These are phyloP conservation scores for Drosera spatulata DNA, from an alignment of 179 eudicot genomes.

Conservation along the genomic window DNA sequence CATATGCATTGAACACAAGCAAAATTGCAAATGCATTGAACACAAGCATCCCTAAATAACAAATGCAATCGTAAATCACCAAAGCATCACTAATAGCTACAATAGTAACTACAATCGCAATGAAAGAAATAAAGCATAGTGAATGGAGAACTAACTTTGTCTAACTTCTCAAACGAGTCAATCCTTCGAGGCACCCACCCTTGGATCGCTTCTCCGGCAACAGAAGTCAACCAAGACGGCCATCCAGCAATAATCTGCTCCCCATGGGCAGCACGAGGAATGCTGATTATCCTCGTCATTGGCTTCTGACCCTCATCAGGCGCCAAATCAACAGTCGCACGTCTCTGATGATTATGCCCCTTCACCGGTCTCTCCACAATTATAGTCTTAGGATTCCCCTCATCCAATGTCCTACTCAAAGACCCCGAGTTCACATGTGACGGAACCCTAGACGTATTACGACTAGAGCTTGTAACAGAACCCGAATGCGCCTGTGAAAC, in stretches of 20 bases:
- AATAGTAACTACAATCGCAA: not conserved
- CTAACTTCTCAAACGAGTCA: slow-evolving; percentile 43
- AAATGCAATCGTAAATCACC: not conserved
- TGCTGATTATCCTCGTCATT: slow-evolving; percentile 14
- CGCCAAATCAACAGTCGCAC: slow-evolving; percentile 34
- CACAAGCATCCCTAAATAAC: not conserved
- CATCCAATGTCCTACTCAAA: slow-evolving; percentile 10
- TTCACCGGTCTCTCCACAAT: slow-evolving; percentile 26
- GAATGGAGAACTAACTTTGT: slow-evolving; percentile 24
- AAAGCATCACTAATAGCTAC: not conserved
- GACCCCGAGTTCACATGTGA: slow-evolving; percentile 16
- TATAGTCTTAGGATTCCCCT: slow-evolving; percentile 15
- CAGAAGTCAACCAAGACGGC: slow-evolving; percentile 49
- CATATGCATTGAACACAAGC: not conserved
- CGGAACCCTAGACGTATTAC: slow-evolving; percentile 1
- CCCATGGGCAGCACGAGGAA: slow-evolving; percentile 13
- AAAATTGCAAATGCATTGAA: not conserved
- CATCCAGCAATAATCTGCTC: slow-evolving; percentile 37
- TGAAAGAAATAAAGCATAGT: not conserved
- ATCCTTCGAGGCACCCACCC: slow-evolving; percentile 46
- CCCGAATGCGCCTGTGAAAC: slow-evolving; percentile 11
- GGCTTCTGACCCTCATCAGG: slow-evolving; percentile 22
- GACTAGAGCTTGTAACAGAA: slow-evolving; percentile 6
- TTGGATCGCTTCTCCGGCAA: slow-evolving; percentile 43
- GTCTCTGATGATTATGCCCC: slow-evolving; percentile 25